These are phyloP conservation scores for Mycena maculata DNA, from an alignment of 768 basidiomycete genomes.

Conservation along the genomic window DNA sequence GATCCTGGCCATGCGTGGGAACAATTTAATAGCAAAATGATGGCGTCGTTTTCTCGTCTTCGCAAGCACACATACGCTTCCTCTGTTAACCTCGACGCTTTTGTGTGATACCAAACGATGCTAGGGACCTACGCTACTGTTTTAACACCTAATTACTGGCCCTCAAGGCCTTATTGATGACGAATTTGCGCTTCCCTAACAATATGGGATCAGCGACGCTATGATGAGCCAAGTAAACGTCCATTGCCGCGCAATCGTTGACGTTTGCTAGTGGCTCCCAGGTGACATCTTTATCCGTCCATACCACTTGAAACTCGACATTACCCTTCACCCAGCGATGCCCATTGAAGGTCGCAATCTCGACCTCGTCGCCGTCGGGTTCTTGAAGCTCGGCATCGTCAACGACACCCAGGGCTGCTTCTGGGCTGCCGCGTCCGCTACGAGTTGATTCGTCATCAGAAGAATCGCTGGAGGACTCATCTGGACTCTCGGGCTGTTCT, in stretches of 20 bases:
- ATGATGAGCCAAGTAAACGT: constrained; percentile 12
- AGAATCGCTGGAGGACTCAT: neutral
- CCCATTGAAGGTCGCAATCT: neutral
- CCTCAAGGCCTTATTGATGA: neutral
- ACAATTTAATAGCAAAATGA: no score
- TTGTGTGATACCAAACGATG: neutral
- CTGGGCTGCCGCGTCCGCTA: neutral
- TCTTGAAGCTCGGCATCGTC: constrained; percentile 4
- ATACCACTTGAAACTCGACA: constrained; percentile 23
- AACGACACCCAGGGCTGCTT: neutral
- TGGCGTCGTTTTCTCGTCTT: no score
- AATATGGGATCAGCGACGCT: constrained; percentile 2
- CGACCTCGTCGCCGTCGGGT: constrained; percentile 4
- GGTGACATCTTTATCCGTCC: constrained; percentile 24
- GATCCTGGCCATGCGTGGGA: constrained; percentile 18
- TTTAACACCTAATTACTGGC: neutral
- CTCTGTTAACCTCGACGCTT: neutral
- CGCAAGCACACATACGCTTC: neutral
- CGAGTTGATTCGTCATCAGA: neutral
- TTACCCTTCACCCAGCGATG: constrained; percentile 18
- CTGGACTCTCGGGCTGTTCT: neutral
- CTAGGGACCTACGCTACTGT: neutral
- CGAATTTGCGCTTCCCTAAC: constrained; percentile 10
- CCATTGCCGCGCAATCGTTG: constrained; percentile 16
- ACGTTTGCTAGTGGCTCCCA: constrained; percentile 27